Evolutionary conservation across 2,329 filamentous ascomycete species (phyloP), one percentile per base, ranked within the genome.

Genomic region (Penicillium sp.): DNA sequence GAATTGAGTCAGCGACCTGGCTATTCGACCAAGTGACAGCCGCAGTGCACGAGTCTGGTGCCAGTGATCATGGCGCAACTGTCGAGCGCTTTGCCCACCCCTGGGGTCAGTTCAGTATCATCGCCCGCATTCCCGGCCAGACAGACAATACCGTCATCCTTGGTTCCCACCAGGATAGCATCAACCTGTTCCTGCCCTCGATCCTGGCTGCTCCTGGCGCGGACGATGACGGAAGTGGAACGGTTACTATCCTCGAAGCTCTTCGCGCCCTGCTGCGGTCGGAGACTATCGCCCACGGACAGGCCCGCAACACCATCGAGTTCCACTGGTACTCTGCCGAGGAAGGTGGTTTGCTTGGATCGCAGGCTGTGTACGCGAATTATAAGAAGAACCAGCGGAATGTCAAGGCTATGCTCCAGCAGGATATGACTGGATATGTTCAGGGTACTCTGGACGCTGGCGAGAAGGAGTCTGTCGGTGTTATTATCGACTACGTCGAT

Each of bases 291-390:
- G 70, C 83, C 33, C 72, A 77, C 44, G 88, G 88, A 55, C 80
- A 87, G 57, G 84, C 83, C 4, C 71, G 80, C 52, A 96, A 96
- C 72, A 95, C 88, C 1, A 76, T 98, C 59, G 91, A 97, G 73
- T 97, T 97, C 69, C 90, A 96, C 72, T 95, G 88, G 88, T 95
- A 95, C 73, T 87, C 84, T 39, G 89, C 88, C 10, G 89, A 95
- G 68, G 89, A 95, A 69, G 88, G 85, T 44, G 89, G 90, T 31
- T 76, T 95, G 40, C 78, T 95, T 3, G 89, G 89, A 52, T 91
- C 85, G 61, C 89, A 95, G 68, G 90, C 87, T 48, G 87, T 97
- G 67, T 97, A 96, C 75, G 77, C 80, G 44, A 73, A 80, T 7
- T 97, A 97, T 64, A 83, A 87, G 69, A 81, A 83, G 66, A 71